Evolutionary conservation across 306 rosid species (phyloP).

Genomic region (Malus domestica): ASM211411v1 NC_041800.1:31628733-31629232

Average conservation of each 20-base stretch:
- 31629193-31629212: slow-evolving; percentile 42
- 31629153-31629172: slow-evolving; percentile 45
- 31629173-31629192: slow-evolving; percentile 66
- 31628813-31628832: slow-evolving; percentile 7
- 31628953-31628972: slow-evolving; percentile 52
- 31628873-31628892: slow-evolving; percentile 65
- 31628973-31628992: slow-evolving; percentile 46
- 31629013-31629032: slow-evolving; percentile 54
- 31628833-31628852: slow-evolving; percentile 37
- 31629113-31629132: slow-evolving; percentile 60
- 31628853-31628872: slow-evolving; percentile 69
- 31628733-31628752: slow-evolving; percentile 49
- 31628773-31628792: slow-evolving; percentile 48
- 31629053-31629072: slow-evolving; percentile 54
- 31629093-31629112: slow-evolving; percentile 55
- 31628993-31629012: slow-evolving; percentile 63
- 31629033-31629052: slow-evolving; percentile 63
- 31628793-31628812: slow-evolving; percentile 16
- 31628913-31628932: slow-evolving; percentile 66
- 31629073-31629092: slow-evolving; percentile 50
- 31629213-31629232: slow-evolving; percentile 36
- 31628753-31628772: slow-evolving; percentile 39
- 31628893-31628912: slow-evolving; percentile 64
- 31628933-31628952: slow-evolving; percentile 43
- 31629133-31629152: slow-evolving; percentile 81